Percentiles rank a stretch among this genome's conserved stretches.
Evolutionary conservation across 768 basidiomycete genomes (phyloP).

Genomic region (Termitomyces sp.): DNA sequence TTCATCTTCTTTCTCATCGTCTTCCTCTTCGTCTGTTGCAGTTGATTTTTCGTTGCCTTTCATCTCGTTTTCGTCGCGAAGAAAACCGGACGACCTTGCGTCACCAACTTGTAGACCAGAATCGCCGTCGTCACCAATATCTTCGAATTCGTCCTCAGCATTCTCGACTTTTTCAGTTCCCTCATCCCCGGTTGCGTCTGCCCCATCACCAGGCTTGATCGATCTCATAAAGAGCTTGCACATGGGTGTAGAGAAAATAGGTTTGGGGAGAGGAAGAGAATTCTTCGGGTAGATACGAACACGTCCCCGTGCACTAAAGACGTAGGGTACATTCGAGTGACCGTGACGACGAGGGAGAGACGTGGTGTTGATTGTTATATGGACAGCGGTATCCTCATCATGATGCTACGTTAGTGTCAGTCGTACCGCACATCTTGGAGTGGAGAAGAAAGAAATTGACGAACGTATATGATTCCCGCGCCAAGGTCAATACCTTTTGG

Average conservation of each 20-base stretch:
- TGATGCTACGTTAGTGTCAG: conserved; percentile 40
- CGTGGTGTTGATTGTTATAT: conserved; percentile 57
- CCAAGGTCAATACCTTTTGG: conserved; percentile 35
- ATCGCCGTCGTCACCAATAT: conserved; percentile 17
- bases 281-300: conserved; percentile 27
- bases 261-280: conserved; percentile 14
- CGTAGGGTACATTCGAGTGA: conserved; percentile 52
- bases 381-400: conserved; percentile 43
- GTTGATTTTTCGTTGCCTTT: conserved; percentile 11
- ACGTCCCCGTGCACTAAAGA: conserved; percentile 51
- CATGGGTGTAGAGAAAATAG: conserved; percentile 15
- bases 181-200: conserved; percentile 4
- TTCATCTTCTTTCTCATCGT: conserved; percentile 18
- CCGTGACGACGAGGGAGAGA: conserved; percentile 52
- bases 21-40: conserved; percentile 11
- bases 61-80: conserved; percentile 15
- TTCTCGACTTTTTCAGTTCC: conserved; percentile 3
- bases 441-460: conserved; percentile 19
- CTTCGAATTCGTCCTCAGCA: conserved; percentile 11
- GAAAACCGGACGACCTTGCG: conserved; percentile 12
- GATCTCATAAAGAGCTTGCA: conserved; percentile 11
- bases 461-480: conserved; percentile 60
- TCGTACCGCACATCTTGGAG: neutral
- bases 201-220: neutral
- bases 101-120: conserved; percentile 17